Evolutionary conservation across 208 protist genomes (phyloP), one percentile per base, ranked within the genome.

Genomic region (Trypanosoma theileri): DNA sequence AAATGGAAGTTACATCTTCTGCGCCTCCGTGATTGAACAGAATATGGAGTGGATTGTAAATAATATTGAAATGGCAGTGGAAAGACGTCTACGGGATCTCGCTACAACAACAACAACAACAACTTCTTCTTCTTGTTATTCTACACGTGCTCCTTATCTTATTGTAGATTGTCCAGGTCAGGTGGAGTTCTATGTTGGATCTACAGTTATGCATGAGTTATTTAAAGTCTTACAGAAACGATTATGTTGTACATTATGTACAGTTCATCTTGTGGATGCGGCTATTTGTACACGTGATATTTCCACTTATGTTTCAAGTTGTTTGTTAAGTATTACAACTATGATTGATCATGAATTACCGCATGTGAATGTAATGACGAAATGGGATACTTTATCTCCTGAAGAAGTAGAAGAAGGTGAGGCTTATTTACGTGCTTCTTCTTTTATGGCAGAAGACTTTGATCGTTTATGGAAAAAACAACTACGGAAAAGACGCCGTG

Each of bases 131-230:
- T 35, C 13, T n/a, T 58, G 58, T 10, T 40, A 40, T 53, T 51
- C n/a, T 10, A 60, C 53, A 31, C 76, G 82, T 16, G 77, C 81
- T 17, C 95, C 91, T 48, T 91, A 98, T 69, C 61, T 99, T 11
- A 71, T 99, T 35, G 95, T 99, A 52, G 98, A 99, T 85, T 98
- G 90, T 68, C 98, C 98, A 0, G 98, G 98, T 9, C 98, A 99
- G 82, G 97, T 99, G 14, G 98, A 99, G 84, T 96, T 99, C 35
- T 99, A 99, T 74, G 87, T 98, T 22, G 92, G 99, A 76, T 86
- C 98, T 63, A 75, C 84, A 16, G 63, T 87, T 21, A 82, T 99
- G 60, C 85, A 88, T 42, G 69, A 73, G 6, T 88, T 99, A 62
- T 80, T 97, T 31, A 59, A 69, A 24, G 79, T 68, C 10, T 55